Evolutionary conservation across 768 basidiomycete genomes (phyloP).

Genomic region (Suillus clintonianus): DNA sequence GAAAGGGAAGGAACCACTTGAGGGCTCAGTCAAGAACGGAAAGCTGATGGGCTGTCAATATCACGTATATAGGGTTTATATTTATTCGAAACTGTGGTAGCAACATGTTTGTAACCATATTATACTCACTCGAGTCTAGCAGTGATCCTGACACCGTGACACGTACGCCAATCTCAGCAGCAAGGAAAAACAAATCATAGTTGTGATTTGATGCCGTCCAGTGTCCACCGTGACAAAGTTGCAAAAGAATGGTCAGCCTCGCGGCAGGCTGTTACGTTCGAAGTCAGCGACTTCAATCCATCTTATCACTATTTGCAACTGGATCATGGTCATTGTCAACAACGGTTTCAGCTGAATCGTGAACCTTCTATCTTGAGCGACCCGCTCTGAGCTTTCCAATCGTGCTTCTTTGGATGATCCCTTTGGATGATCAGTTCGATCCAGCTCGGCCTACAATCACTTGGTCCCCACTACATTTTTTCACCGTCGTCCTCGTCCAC

Average conservation of each 20-base stretch:
- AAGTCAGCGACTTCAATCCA: not conserved
- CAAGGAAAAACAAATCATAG: not conserved
- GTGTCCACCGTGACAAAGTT: not conserved
- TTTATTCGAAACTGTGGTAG: not conserved
- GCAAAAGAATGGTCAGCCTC: not conserved
- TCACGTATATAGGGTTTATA: not conserved
- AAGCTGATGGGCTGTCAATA: constrained; percentile 47
- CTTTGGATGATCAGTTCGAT: not conserved
- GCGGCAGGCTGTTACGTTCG: not conserved
- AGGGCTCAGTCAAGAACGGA: constrained; percentile 55
- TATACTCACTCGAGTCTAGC: not conserved
- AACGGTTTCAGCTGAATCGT: not conserved
- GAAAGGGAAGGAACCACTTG: constrained; percentile 44
- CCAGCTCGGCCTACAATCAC: not conserved
- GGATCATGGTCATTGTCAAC: not conserved
- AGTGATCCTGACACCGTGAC: not conserved
- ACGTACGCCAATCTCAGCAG: not conserved
- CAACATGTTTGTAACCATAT: not conserved
- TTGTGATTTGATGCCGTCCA: not conserved
- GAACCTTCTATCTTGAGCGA: not conserved
- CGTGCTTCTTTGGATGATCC: not conserved
- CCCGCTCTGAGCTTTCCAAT: not conserved
- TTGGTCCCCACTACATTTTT: not conserved
- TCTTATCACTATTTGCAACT: not conserved
- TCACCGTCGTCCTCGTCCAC: not conserved